Conservation (phyloP, 2,329 filamentous ascomycete species). For the Colletotrichum gloeosporioides region DNA sequence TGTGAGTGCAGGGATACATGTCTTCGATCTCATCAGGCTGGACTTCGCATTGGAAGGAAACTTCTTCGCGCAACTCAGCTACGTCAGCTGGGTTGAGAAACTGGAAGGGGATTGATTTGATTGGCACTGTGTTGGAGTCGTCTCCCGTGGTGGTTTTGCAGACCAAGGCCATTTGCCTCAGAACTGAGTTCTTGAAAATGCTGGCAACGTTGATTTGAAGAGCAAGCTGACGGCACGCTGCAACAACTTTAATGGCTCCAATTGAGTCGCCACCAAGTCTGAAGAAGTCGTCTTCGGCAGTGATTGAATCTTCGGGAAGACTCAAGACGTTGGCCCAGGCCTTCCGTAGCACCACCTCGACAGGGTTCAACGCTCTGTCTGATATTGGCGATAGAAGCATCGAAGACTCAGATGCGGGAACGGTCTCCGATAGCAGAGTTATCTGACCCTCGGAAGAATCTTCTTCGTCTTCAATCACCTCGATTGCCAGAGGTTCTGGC, state of each 20-base stretch:
- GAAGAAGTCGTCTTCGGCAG: slow-evolving; percentile 31
- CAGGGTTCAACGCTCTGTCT: not conserved
- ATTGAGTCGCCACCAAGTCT: slow-evolving; percentile 29
- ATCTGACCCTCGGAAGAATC: not conserved
- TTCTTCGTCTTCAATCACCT: not conserved
- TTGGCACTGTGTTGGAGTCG: accelerated
- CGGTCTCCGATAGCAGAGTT: not conserved
- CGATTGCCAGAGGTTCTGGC: accelerated
- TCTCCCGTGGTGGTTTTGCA: not conserved
- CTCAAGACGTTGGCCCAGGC: slow-evolving; percentile 22
- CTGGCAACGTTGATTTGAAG: slow-evolving; percentile 6
- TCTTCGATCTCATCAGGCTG: slow-evolving; percentile 14
- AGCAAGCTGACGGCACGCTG: not conserved
- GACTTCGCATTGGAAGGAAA: not conserved
- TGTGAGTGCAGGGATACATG: slow-evolving; percentile 26
- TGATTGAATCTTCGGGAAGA: slow-evolving; percentile 27
- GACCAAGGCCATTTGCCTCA: not conserved
- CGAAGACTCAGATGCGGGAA: not conserved
- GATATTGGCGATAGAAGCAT: not conserved
- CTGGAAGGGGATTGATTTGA: not conserved
- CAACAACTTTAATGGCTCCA: slow-evolving; percentile 28
- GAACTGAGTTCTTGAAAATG: slow-evolving; percentile 8
- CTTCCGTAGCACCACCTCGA: not conserved
- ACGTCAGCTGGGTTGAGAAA: not conserved
- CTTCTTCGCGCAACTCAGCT: not conserved